Conservation (phyloP, 2,329 filamentous ascomycete genomes). For the Arthrinium puccinioides region DNA sequence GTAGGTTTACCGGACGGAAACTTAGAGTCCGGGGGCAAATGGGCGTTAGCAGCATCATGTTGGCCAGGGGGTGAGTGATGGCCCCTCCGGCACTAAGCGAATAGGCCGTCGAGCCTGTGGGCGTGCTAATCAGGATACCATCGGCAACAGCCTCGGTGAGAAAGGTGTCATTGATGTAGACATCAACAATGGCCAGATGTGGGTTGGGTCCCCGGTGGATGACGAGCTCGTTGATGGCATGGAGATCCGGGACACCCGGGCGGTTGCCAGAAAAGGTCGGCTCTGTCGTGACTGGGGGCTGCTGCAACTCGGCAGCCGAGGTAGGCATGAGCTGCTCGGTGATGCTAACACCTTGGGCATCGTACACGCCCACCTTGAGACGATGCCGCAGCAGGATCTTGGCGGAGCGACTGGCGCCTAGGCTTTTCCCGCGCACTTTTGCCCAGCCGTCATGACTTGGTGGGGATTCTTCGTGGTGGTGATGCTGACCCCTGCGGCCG, state of each 20-base stretch:
- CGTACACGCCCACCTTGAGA: slow-evolving; percentile 78
- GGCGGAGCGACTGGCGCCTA: slow-evolving; percentile 67
- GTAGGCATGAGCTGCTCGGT: slow-evolving; percentile 44
- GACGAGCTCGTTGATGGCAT: slow-evolving; percentile 90
- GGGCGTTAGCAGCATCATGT: slow-evolving; percentile 81
- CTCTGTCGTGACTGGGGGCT: slow-evolving; percentile 5
- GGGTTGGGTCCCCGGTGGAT: slow-evolving; percentile 86
- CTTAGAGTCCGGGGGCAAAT: slow-evolving; percentile 90
- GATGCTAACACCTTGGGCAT: slow-evolving; percentile 56
- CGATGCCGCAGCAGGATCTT: slow-evolving; percentile 82
- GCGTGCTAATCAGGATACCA: slow-evolving; percentile 88
- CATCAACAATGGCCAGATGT: slow-evolving; percentile 85
- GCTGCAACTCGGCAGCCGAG: slow-evolving; percentile 30
- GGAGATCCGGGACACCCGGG: slow-evolving; percentile 35
- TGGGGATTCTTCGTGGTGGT: slow-evolving; percentile 13
- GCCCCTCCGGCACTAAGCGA: slow-evolving; percentile 86
- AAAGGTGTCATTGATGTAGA: slow-evolving; percentile 82
- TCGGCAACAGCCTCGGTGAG: slow-evolving; percentile 92
- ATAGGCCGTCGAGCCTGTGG: slow-evolving; percentile 93
- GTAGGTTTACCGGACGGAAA: slow-evolving; percentile 85
- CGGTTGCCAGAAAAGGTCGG: slow-evolving; percentile 1
- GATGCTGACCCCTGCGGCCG: slow-evolving; percentile 16
- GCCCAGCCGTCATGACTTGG: slow-evolving; percentile 51
- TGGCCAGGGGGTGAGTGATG: slow-evolving; percentile 90
- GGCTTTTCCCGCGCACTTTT: slow-evolving; percentile 68